These are phyloP conservation scores for Boletus smithii DNA, from an alignment of 1,284 basidiomycete species.

Conservation along the genomic window DNA sequence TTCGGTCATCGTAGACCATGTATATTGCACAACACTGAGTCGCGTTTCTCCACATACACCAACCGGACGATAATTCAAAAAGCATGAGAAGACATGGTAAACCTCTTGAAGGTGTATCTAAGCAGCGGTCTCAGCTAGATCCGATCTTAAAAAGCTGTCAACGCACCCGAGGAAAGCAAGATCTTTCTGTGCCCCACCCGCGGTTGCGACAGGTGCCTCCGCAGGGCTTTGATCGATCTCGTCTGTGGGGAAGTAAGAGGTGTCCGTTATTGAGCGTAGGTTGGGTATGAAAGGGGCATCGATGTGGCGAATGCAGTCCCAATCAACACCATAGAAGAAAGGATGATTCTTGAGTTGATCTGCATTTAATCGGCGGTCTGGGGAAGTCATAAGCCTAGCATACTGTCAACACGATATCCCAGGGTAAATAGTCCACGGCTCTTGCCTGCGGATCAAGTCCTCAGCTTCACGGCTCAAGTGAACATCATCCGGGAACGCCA, in stretches of 20 bases:
- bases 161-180: constrained; percentile 89
- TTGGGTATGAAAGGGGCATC: constrained; percentile 96
- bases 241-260: constrained; percentile 96
- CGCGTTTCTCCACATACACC: not conserved
- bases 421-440: constrained; percentile 3
- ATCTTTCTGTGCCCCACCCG: constrained; percentile 71
- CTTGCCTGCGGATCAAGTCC: constrained; percentile 80
- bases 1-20: not conserved
- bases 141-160: not conserved
- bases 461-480: constrained; percentile 92
- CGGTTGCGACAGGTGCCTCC: constrained; percentile 54
- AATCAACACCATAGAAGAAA: constrained; percentile 98
- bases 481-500: constrained; percentile 93
- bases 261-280: constrained; percentile 88
- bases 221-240: constrained; percentile 88
- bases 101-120: constrained; percentile 78
- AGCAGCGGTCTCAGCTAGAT: constrained; percentile 8
- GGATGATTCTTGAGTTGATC: constrained; percentile 92
- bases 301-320: constrained; percentile 84
- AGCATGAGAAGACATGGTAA: constrained; percentile 48
- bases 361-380: constrained; percentile 77
- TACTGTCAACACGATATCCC: constrained; percentile 8
- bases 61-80: constrained; percentile 21
- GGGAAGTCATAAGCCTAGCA: constrained; percentile 75
- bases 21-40: constrained; percentile 2